phyloP scores from a whole-genome alignment of 768 basidiomycete genomes.

The Hygrophoropsis aurantiaca region DNA sequence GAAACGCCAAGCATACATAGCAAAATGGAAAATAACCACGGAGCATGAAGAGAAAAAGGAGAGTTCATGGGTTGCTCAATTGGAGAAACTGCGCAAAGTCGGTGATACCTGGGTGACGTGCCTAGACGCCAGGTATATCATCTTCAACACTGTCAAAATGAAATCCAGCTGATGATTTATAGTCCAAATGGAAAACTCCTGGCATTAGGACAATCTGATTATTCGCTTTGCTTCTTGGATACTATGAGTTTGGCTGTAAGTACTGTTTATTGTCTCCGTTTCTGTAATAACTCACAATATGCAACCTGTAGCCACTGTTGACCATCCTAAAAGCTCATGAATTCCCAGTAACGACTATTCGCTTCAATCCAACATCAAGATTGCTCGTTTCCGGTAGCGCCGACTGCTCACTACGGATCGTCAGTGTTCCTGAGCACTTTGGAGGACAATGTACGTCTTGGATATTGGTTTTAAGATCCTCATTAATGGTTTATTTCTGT shows the following conservation, averaged over 20 bases:
- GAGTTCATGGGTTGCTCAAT: conserved; percentile 58
- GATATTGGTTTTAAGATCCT: conserved; percentile 27
- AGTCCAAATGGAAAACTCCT: conserved; percentile 82
- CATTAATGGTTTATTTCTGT: conserved; percentile 17
- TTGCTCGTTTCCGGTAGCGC: conserved; percentile 87
- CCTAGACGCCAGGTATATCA: conserved; percentile 79
- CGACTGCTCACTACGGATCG: conserved; percentile 82
- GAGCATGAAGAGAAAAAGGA: conserved; percentile 68
- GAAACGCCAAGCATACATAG: conserved; percentile 60
- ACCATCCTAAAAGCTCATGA: conserved; percentile 93
- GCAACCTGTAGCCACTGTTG: conserved; percentile 65
- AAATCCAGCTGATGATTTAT: conserved; percentile 6
- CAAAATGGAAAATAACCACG: conserved; percentile 69
- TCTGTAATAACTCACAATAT: background rate
- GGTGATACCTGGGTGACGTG: conserved; percentile 81
- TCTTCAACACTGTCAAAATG: conserved; percentile 4
- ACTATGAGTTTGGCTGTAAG: conserved; percentile 73
- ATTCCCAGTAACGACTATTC: conserved; percentile 86
- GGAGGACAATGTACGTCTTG: conserved; percentile 52
- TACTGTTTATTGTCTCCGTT: conserved; percentile 6
- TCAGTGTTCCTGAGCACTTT: conserved; percentile 63
- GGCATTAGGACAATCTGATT: conserved; percentile 86
- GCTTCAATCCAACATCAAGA: conserved; percentile 82
- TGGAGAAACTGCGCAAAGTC: conserved; percentile 66
- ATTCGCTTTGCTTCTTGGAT: conserved; percentile 83